Evolutionary conservation across 495 filamentous ascomycete species (phyloP), one percentile per base, ranked within the genome.

Genomic region (Aspergillus taichungensis): DNA sequence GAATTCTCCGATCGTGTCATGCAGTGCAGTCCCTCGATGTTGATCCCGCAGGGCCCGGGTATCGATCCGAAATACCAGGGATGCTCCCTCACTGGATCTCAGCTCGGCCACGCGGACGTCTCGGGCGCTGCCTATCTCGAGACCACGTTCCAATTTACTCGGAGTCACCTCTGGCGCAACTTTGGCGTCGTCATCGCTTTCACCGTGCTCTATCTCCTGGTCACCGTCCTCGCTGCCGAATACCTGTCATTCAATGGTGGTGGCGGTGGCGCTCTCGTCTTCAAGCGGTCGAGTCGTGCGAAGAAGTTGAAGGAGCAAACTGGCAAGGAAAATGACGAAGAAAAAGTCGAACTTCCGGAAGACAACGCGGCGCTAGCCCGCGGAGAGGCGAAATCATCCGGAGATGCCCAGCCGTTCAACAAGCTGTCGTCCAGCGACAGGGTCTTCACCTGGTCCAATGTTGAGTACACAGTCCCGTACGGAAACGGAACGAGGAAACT

Each of bases 111-210:
- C 30, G 63, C 60, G 0, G 58, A 49, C 9, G 72, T 91, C 9
- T 47, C 68, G 3, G 87, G 87, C 1, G 60, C 68, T 12, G 68
- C 69, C 13, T 91, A 88, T 51, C 49, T 90, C 13, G 52, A 60
- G 8, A 54, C 58, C 1, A 66, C 68, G 6, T 80, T 77, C 50
- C 64, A 74, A 29, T 90, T 88, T 55, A 75, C 67, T 5, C 76
- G 79, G 1, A 53, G 60, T 10, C 74, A 92, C 53, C 59, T 89
- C 12, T 92, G 87, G 87, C 80, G 85, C 12, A 89, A 92, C 57
- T 87, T 85, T 55, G 85, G 82, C 39, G 81, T 89, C 13, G 52
- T 88, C 32, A 73, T 87, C 34, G 83, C 80, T 11, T 88, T 85
- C 42, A 74, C 66, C 5, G 73, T 83, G 8, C 64, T 85, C 2